phyloP scores from a whole-genome alignment of 805 yeast genomes.

The Gaillardinia entomophila region DNA sequence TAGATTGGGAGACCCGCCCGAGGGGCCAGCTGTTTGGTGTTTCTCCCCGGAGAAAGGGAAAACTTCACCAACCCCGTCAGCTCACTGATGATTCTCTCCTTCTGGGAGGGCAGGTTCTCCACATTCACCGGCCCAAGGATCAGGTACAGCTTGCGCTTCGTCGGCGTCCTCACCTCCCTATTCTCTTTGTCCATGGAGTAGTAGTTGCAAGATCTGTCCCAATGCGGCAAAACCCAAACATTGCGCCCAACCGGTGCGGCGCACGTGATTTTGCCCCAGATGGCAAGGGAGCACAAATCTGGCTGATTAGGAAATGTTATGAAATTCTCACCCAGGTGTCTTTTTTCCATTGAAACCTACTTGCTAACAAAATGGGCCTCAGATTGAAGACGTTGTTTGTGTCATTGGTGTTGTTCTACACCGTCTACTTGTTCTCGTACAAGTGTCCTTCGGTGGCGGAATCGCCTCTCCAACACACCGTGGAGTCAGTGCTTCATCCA shows the following conservation, averaged over 20 bases:
- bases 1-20: slow-evolving; percentile 1
- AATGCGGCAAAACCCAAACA: not conserved
- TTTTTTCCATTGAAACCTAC: too few species aligned
- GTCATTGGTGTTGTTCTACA: slow-evolving; percentile 24
- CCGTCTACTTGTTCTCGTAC: slow-evolving; percentile 32
- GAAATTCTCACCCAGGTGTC: too few species aligned
- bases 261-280: not conserved
- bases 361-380: slow-evolving; percentile 2
- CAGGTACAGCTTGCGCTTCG: slow-evolving; percentile 10
- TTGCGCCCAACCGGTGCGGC: too few species aligned
- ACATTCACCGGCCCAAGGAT: slow-evolving; percentile 3
- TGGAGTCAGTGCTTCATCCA: slow-evolving; percentile 31
- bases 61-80: slow-evolving; percentile 48
- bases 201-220: not conserved
- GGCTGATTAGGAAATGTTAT: not conserved
- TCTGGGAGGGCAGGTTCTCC: not conserved
- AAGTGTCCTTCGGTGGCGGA: slow-evolving; percentile 31
- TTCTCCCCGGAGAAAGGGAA: slow-evolving; percentile 16
- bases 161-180: not conserved
- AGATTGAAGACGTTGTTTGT: slow-evolving; percentile 15
- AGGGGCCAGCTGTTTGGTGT: slow-evolving; percentile 1
- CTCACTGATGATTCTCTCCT: slow-evolving; percentile 38
- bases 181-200: not conserved
- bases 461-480: slow-evolving; percentile 23
- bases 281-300: too few species aligned